These are phyloP conservation scores for Letharia columbiana DNA, from an alignment of 495 filamentous ascomycete species.

Conservation along the genomic window DNA sequence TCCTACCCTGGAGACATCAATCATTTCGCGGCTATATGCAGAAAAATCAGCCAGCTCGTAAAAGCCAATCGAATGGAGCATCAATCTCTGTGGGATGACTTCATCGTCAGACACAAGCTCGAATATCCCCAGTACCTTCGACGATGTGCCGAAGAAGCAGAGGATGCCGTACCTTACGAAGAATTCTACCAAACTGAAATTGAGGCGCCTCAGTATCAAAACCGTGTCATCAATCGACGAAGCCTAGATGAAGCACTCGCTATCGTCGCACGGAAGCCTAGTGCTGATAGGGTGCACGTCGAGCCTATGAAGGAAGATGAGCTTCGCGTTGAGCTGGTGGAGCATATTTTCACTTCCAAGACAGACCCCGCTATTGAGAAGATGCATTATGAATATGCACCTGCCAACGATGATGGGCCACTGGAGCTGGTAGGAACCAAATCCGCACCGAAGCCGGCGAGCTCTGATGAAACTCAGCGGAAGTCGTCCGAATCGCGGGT, in stretches of 20 bases:
- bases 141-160: conserved; percentile 24
- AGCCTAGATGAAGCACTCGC: conserved; percentile 18
- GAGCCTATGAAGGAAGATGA: background rate
- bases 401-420: background rate
- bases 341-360: background rate
- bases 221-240: conserved; percentile 15
- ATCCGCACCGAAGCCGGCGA: background rate
- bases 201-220: conserved; percentile 18
- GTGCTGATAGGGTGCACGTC: background rate
- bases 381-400: background rate
- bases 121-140: conserved; percentile 34
- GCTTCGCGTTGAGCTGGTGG: too few species aligned
- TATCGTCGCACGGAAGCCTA: background rate
- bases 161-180: conserved; percentile 24
- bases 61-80: conserved; percentile 34
- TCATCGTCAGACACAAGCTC: conserved; percentile 44
- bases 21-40: conserved; percentile 48
- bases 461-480: background rate
- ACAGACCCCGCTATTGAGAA: background rate
- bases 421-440: background rate
- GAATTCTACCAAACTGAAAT: conserved; percentile 21
- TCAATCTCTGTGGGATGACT: conserved; percentile 59
- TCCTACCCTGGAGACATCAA: conserved; percentile 43
- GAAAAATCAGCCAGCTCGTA: conserved; percentile 44
- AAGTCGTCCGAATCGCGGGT: background rate